Base-by-base conservation (phyloP, 108 stramenopile genomes). In the Pseudonitzschia pungens region DNA sequence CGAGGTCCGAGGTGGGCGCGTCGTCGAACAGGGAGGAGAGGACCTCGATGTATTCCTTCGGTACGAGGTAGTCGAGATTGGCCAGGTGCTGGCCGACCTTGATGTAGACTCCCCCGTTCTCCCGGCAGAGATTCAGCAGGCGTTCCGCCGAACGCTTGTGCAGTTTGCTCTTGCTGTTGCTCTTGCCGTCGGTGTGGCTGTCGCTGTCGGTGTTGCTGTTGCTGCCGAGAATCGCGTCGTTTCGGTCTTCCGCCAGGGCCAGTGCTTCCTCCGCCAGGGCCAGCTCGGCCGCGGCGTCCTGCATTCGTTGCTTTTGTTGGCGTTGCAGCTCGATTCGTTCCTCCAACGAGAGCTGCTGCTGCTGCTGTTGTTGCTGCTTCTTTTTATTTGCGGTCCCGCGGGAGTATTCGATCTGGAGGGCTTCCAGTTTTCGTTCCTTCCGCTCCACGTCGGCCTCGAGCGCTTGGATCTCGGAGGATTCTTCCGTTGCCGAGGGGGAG, bases 51-150 rank as follows among this genome's bases (percentile, higher is more conserved):
- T 92, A 96, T 72, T 96, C 95, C 10, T 66, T 75, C 12, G 97
- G 97, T 2, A 98, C 72, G 15, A 98, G 77, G 71, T 96, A 86
- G 70, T 98, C 97, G 29, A 98, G 75, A 79, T 97, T 95, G 15
- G 95, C 91, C 12, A 97, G 70, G 70, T 96, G 94, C 74, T 96
- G 97, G 44, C 96, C 96, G 9, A 96, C 88, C 83, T 95, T 92
- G 68, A 91, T 88, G 79, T 88, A 88, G 0, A 92, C 91, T 24
- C 97, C 97, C 21, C 85, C 90, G 73, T 98, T 98, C 1, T 56
- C 44, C 8, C 91, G 82, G 70, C 94, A 97, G 32, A 98, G 71
- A 8, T 85, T 44, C n/a, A 96, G 76, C 18, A 98, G 69, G 21
- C 93, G 89, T 67, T 70, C 48, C 11, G 93, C 93, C 29, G 89